Evolutionary conservation across 1,284 basidiomycete species (phyloP), one percentile per base, ranked within the genome.

Genomic region (Ganoderma sinense): DNA sequence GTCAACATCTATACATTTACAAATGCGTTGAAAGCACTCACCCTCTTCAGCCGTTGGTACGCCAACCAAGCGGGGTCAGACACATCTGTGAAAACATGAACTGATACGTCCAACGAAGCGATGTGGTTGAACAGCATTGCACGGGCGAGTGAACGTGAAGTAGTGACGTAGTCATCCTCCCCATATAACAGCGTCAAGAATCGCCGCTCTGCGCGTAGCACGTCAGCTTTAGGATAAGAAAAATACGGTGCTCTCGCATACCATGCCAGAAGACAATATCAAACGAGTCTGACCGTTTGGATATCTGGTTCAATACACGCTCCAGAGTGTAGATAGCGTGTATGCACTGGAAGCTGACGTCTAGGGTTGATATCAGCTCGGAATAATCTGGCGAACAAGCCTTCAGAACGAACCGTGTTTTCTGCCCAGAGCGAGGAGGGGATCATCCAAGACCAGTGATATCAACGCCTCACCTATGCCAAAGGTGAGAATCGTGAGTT

Each of bases 261-360:
- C 91, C 82, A 66, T 87, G 78, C 82, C 86, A 92, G 75, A 92
- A 92, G 6, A 88, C 87, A 36, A 93, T 80, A 41, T 91, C 89
- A 68, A 91, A 91, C n/a, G 84, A 83, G 0, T 87, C 86, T 1
- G 82, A 82, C 11, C 90, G 84, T 36, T 78, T 82, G 13, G 80
- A 77, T 69, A 91, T 86, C 51, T 90, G 83, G 4, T 82, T 66
- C 0, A 93, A 75, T 3, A 83, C 78, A 33, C 80, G 77, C 75
- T 93, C 91, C 41, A 92, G 80, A 4, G 80, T 77, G 68, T 87
- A 82, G 36, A 86, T 79, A 2, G 90, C 91, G 75, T 93, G 91
- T 0, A 90, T 67, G 51, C 89, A 83, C 75, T 93, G 91, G 69
- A 91, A 90, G 40, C 85, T 86, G 1, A 80, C 77, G 36, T 88